Base-by-base conservation (phyloP, 352 stramenopile species). In the Pythium myriotylum region DNA sequence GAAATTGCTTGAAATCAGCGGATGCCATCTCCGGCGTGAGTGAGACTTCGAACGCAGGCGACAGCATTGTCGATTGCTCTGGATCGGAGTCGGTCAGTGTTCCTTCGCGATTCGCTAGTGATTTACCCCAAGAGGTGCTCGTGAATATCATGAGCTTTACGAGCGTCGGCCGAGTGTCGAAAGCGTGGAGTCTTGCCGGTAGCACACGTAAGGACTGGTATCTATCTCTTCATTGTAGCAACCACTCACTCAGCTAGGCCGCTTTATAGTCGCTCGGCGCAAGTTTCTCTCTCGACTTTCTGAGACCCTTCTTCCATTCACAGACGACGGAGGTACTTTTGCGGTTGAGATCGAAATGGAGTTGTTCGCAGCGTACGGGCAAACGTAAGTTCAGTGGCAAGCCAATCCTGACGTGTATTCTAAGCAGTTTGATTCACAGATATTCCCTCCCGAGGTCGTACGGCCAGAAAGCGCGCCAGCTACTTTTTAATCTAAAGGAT, bases 401-500 rank as follows among this genome's bases (percentile, higher is more conserved):
- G 5, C 10, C 29, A 35, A 10, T 35, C 29, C 10, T 10, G 29
- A 35, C 5, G 29, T 35, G 29, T 35, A 32, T 29, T 59, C 50
- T n/a, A n/a, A 55, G 10, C n/a, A 5, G n/a, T 35, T 20, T 52
- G 84, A 41, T 10, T 10, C 29, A 10, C 29, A 35, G 29, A 10
- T 87, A 76, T 42, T 81, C 78, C 6, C 55, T 95, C 12, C 80
- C 86, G 7, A 95, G 91, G 54, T 73, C 77, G 8, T 95, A 95
- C 59, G 81, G 74, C 2, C 82, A 93, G 54, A 92, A 92, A 62
- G 86, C 84, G 26, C 74, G 86, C 24, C 84, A 88, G 50, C 72
- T 95, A 35, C 56, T 92, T 46, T 95, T 95, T 72, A 95, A 95
- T 52, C 62, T 95, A 13, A 89, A 89, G 32, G 84, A 95, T 70